phyloP scores from a whole-genome alignment of 768 basidiomycete species.

The Termitomyces sp. region DNA sequence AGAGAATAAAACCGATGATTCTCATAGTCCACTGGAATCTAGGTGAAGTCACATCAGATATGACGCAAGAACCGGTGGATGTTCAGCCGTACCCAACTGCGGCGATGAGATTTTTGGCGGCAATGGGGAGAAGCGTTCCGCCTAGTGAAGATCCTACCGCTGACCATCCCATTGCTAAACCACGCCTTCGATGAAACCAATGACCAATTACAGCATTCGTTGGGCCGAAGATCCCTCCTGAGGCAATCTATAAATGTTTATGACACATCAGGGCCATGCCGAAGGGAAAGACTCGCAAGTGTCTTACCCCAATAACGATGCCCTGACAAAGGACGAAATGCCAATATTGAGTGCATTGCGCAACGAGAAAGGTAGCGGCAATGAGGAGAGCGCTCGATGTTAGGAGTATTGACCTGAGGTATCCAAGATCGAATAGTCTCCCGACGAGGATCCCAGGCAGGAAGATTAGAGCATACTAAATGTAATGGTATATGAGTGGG shows the following conservation, averaged over 20 bases:
- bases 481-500: background rate
- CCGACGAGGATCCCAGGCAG: constrained; percentile 59
- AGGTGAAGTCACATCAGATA: background rate
- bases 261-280: constrained; percentile 23
- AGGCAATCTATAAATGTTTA: constrained; percentile 27
- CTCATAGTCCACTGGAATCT: constrained; percentile 82
- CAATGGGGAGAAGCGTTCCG: constrained; percentile 62
- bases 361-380: constrained; percentile 54
- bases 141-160: constrained; percentile 66
- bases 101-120: constrained; percentile 48
- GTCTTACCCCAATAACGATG: constrained; percentile 52
- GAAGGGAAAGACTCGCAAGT: constrained; percentile 8
- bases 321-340: constrained; percentile 77
- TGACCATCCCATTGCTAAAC: constrained; percentile 48
- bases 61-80: background rate
- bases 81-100: constrained; percentile 28
- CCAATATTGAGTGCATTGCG: constrained; percentile 71
- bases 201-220: constrained; percentile 56
- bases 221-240: constrained; percentile 59
- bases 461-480: constrained; percentile 57
- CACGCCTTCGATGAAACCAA: constrained; percentile 62
- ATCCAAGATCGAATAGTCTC: constrained; percentile 65
- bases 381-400: constrained; percentile 46
- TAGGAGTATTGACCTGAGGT: constrained; percentile 46
- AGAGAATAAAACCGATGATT: constrained; percentile 57